Conservation (phyloP, 495 filamentous ascomycete genomes). For the Daldinia vernicosa region DNA sequence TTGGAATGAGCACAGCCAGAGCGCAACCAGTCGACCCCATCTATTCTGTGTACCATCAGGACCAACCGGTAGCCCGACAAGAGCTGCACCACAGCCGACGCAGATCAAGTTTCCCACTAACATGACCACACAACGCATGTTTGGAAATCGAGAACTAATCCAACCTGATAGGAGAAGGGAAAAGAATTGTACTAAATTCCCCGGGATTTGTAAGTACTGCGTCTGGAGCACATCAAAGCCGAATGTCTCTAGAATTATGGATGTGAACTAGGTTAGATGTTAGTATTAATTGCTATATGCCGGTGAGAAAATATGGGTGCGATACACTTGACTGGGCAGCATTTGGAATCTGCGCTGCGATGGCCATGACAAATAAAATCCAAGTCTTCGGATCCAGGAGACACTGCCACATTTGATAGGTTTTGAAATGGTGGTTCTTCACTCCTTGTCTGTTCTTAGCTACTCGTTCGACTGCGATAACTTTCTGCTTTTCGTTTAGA, state of each 20-base stretch:
- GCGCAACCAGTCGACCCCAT: conserved; percentile 63
- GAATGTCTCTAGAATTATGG: conserved; percentile 61
- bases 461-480: conserved; percentile 63
- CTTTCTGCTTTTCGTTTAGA: conserved; percentile 57
- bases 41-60: conserved; percentile 54
- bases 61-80: conserved; percentile 41
- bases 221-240: conserved; percentile 65
- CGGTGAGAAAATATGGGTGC: neutral
- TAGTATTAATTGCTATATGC: neutral
- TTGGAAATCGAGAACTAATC: conserved; percentile 51
- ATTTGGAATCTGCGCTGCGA: conserved; percentile 55
- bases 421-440: conserved; percentile 65
- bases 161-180: conserved; percentile 51
- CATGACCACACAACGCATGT: conserved; percentile 54
- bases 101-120: conserved; percentile 52
- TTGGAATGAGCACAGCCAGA: conserved; percentile 53
- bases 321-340: conserved; percentile 61
- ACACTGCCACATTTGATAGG: conserved; percentile 63
- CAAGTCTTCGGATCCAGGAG: conserved; percentile 68
- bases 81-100: conserved; percentile 51
- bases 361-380: conserved; percentile 51
- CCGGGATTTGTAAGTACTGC: conserved; percentile 62
- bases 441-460: conserved; percentile 66
- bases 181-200: conserved; percentile 51
- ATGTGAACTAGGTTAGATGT: conserved; percentile 45